These are phyloP conservation scores for Lithospermum erythrorhizon DNA, from an alignment of 257 asterid species.

Conservation along the genomic window DNA sequence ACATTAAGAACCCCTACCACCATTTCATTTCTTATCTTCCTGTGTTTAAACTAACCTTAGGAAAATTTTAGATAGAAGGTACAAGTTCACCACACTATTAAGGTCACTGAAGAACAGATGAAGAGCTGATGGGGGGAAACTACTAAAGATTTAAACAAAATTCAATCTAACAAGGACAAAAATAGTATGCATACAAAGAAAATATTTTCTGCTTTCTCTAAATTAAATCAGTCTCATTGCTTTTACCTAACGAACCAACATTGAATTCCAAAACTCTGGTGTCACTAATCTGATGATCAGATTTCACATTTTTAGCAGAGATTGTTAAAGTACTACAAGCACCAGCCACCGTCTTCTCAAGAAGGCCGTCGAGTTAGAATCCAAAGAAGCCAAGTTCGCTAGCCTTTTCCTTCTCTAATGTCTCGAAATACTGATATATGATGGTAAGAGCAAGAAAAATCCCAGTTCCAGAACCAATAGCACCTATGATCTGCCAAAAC, in stretches of 20 bases:
- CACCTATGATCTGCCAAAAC: conserved; percentile 91
- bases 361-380: conserved; percentile 25
- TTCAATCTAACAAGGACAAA: too few species aligned
- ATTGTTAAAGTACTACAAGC: background rate
- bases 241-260: background rate
- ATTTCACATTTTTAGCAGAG: background rate
- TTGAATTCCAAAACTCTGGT: background rate
- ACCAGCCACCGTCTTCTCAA: background rate
- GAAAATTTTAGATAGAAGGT: background rate
- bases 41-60: too few species aligned
- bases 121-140: background rate
- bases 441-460: conserved; percentile 76
- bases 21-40: too few species aligned
- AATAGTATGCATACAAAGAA: background rate
- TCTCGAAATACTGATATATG: conserved; percentile 83
- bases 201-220: too few species aligned
- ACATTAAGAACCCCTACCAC: too few species aligned
- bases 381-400: conserved; percentile 88
- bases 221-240: background rate
- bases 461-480: conserved; percentile 90
- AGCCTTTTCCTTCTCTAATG: conserved; percentile 87
- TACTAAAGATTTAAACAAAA: background rate
- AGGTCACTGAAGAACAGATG: background rate
- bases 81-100: background rate
- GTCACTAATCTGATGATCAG: background rate